A percentile compares a stretch with the other conserved stretches of the same genome.
phyloP scores from a whole-genome alignment of 2,329 filamentous ascomycete genomes.

The Alternaria panax region DNA sequence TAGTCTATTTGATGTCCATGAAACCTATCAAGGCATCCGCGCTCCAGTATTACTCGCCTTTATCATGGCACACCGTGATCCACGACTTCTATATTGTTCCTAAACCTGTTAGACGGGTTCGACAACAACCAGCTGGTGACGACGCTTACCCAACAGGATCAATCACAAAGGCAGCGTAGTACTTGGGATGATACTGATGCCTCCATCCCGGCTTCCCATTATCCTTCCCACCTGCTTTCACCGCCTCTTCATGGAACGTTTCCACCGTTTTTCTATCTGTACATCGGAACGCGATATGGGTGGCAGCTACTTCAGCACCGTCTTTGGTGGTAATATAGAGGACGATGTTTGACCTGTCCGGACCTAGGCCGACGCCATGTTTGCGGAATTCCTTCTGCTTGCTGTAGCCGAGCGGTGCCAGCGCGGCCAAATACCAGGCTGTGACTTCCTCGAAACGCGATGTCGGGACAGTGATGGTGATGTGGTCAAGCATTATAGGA shows the following conservation, averaged over 20 bases:
- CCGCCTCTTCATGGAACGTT: slow-evolving; percentile 29
- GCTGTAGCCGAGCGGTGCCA: slow-evolving; percentile 36
- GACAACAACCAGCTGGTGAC: background rate
- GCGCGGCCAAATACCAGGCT: slow-evolving; percentile 33
- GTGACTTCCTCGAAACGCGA: slow-evolving; percentile 27
- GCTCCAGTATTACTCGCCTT: background rate
- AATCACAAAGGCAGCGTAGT: slow-evolving; percentile 38
- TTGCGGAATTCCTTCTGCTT: slow-evolving; percentile 32
- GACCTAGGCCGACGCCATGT: slow-evolving; percentile 24
- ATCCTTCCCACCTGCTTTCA: slow-evolving; percentile 35
- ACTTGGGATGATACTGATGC: slow-evolving; percentile 34
- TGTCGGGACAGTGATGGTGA: slow-evolving; percentile 25
- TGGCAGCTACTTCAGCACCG: slow-evolving; percentile 1
- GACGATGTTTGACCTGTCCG: slow-evolving; percentile 9
- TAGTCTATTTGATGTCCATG: background rate
- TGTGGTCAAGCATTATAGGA: background rate
- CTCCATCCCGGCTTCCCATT: slow-evolving; percentile 37
- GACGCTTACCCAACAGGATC: slow-evolving; percentile 37
- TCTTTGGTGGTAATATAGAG: slow-evolving; percentile 31
- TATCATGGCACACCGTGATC: slow-evolving; percentile 18
- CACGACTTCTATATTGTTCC: slow-evolving; percentile 36
- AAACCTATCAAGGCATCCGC: background rate
- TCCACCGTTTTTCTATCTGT: slow-evolving; percentile 26
- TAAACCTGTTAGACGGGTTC: slow-evolving; percentile 8
- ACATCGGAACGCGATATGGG: slow-evolving; percentile 32